Evolutionary conservation across 169 alveolate genomes (phyloP), one percentile per base, ranked within the genome.

Genomic region (Plasmodium gaboni): DNA sequence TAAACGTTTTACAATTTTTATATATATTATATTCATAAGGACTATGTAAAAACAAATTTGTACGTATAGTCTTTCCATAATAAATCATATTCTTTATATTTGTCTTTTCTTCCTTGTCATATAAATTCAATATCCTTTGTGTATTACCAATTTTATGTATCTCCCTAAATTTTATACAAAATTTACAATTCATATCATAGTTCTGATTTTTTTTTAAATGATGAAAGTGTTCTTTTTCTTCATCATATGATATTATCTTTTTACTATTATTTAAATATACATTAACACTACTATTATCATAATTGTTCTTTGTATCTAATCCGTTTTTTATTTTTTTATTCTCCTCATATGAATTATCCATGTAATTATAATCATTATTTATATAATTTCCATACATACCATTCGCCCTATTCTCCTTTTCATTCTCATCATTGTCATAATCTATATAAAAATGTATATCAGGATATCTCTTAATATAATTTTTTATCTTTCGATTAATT

Each of bases 391-490:
- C 8, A n/a, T 28, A 15, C 32, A 13, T 19, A 7, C 19, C 59
- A 71, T 83, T 72, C 17, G 10, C 4, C 1, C 50, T n/a, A 15
- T 65, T 50, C 44, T 71, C 92, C 15, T 46, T 61, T n/a, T 53
- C 72, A 24, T 83, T 67, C 51, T 80, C 61, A 46, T 80, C 48
- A 26, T 83, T 67, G 24, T 71, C 92, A 61, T 59, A 71, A 64
- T 86, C 87, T 46, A 86, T 60, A 71, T 86, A 86, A 61, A 86
- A 86, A 60, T 69, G 68, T 46, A 86, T 86, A 70, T 86, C 92
- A 24, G 92, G 92, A 65, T 86, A 71, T 24, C 24, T 86, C 87
- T 53, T 86, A 28, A 86, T 86, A 55, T 86, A 86, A 53, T 38
- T 86, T 65, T 86, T 86, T 60, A 86, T 86, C 53, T 71, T 86